Conservation (phyloP, 2,329 filamentous ascomycete genomes). For the Microthyrium microscopicum region DNA sequence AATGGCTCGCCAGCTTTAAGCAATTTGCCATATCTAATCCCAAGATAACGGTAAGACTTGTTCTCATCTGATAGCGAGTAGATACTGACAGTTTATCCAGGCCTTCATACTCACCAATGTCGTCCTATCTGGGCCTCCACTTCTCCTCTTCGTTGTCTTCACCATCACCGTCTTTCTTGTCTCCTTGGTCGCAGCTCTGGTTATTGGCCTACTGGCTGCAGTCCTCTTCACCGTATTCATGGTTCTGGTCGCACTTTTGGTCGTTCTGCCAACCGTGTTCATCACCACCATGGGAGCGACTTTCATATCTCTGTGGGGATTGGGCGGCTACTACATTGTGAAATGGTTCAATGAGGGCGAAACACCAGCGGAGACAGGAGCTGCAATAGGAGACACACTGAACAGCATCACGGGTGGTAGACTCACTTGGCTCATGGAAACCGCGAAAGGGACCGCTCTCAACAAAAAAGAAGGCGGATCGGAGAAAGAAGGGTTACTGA, state of each 20-base stretch:
- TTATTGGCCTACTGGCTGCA: slow-evolving; percentile 33
- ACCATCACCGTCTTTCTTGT: slow-evolving; percentile 44
- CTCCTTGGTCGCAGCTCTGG: slow-evolving; percentile 42
- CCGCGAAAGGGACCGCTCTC: too few species aligned
- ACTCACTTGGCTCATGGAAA: slow-evolving; percentile 19
- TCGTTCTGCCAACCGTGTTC: slow-evolving; percentile 54
- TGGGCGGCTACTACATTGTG: slow-evolving; percentile 39
- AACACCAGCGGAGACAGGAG: slow-evolving; percentile 14
- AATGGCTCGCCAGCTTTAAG: slow-evolving; percentile 35
- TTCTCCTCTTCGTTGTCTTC: slow-evolving; percentile 54
- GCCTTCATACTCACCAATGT: slow-evolving; percentile 51
- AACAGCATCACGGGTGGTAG: slow-evolving; percentile 24
- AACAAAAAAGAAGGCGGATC: too few species aligned
- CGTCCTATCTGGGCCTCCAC: slow-evolving; percentile 46
- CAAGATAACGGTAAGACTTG: slow-evolving; percentile 44
- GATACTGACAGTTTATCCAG: slow-evolving; percentile 24
- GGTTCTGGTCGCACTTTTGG: slow-evolving; percentile 46
- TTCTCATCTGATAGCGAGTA: slow-evolving; percentile 6
- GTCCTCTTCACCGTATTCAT: slow-evolving; percentile 50
- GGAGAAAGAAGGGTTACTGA: too few species aligned
- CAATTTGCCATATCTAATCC: slow-evolving; percentile 48
- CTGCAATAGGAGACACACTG: slow-evolving; percentile 24
- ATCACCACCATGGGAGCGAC: slow-evolving; percentile 45
- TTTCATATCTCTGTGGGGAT: slow-evolving; percentile 50
- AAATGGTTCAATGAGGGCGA: slow-evolving; percentile 22